phyloP scores from a whole-genome alignment of 2,329 filamentous ascomycete species.

The Dactylellina leptospora region DNA sequence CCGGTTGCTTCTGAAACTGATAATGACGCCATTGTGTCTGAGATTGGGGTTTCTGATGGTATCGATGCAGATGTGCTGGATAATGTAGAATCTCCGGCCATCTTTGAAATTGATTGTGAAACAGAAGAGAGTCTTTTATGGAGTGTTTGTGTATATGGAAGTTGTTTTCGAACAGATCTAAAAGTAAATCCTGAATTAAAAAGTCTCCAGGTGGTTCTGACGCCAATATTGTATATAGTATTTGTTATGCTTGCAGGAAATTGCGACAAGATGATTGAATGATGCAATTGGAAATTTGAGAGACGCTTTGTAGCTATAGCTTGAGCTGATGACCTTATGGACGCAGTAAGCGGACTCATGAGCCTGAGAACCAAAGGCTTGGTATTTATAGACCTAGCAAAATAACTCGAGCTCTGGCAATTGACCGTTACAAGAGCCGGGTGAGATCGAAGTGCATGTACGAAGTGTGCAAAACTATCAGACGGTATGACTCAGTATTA shows the following conservation, averaged over 20 bases:
- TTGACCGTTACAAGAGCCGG: not conserved
- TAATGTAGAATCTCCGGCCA: not conserved
- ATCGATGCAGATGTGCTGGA: not conserved
- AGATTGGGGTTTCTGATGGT: not conserved
- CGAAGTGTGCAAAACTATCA: not conserved
- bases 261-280: not conserved
- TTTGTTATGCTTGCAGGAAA: too few relatives aligned
- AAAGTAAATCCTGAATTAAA: too few relatives aligned
- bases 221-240: too few relatives aligned
- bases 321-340: not conserved
- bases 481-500: slow-evolving; percentile 19
- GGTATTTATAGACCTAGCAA: slow-evolving; percentile 42
- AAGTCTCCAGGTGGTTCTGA: too few relatives aligned
- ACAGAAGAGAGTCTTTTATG: too few relatives aligned
- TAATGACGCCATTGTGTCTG: slow-evolving; percentile 41
- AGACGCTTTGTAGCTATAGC: not conserved
- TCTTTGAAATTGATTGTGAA: not conserved
- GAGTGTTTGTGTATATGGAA: too few relatives aligned
- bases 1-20: slow-evolving; percentile 10
- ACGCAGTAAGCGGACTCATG: slow-evolving; percentile 18
- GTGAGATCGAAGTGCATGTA: slow-evolving; percentile 1
- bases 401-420: too few relatives aligned
- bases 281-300: not conserved
- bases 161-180: too few relatives aligned
- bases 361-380: not conserved